A percentile compares a stretch with the other conserved stretches of the same genome.
Evolutionary conservation across 495 filamentous ascomycete genomes (phyloP).

Genomic region (Hypoxylon fuscum): DNA sequence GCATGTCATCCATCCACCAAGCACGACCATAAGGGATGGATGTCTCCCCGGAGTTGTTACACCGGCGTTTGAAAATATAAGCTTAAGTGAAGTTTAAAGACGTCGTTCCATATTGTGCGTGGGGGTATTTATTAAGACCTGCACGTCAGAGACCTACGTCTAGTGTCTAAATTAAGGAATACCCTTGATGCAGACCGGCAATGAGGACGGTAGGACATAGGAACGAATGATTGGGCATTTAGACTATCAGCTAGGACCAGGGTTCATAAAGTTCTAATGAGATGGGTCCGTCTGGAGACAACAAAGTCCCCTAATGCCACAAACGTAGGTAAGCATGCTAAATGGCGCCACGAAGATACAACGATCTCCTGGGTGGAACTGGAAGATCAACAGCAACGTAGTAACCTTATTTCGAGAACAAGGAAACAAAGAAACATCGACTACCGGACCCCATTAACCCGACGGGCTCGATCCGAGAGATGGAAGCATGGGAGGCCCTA

Average conservation of each 20-base stretch:
- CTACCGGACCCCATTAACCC: neutral
- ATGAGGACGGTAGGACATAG: neutral
- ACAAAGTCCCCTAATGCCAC: no score
- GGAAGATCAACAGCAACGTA: neutral
- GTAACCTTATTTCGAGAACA: slow-evolving; percentile 2
- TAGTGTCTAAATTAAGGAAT: slow-evolving; percentile 2
- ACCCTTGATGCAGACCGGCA: neutral
- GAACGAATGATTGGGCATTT: slow-evolving; percentile 4
- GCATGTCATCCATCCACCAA: neutral
- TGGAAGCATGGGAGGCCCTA: neutral
- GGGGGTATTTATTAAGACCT: neutral
- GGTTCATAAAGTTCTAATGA: neutral
- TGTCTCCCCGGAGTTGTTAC: neutral
- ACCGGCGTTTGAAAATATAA: neutral
- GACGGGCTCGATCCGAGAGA: neutral
- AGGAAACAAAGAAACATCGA: slow-evolving; percentile 12
- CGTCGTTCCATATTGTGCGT: neutral
- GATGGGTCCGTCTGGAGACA: neutral
- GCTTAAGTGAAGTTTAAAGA: neutral
- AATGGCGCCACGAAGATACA: slow-evolving; percentile 6
- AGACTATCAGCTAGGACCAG: slow-evolving; percentile 10
- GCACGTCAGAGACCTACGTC: neutral
- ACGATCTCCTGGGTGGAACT: neutral
- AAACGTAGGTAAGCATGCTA: slow-evolving; percentile 7
- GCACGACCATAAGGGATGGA: neutral